Percentiles rank a stretch among this genome's conserved stretches.
These are phyloP conservation scores for Tetratostichococcus sp. DNA, from an alignment of 139 green algal species.

Conservation along the genomic window DNA sequence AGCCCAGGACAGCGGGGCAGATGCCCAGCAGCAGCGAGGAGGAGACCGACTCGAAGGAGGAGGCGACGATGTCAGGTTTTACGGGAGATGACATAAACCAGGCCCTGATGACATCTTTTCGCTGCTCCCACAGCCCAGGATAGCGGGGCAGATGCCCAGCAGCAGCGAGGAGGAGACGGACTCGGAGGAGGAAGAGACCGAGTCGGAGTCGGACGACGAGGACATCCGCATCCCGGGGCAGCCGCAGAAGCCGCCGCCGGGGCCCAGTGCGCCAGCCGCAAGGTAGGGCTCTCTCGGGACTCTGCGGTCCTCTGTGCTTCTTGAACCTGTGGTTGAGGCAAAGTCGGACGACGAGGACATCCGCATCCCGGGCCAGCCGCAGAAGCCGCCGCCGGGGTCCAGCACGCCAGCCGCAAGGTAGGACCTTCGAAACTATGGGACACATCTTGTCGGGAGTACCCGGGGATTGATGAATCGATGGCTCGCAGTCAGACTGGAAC, in stretches of 20 bases:
- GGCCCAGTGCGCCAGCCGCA: not conserved
- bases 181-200: constrained; percentile 3
- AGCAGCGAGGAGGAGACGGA: constrained; percentile 18
- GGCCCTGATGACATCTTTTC: too few relatives aligned
- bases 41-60: too few relatives aligned
- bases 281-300: too few relatives aligned
- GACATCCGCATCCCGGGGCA: not conserved
- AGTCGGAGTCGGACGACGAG: not conserved
- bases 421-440: too few relatives aligned
- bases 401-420: not conserved
- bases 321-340: too few relatives aligned
- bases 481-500: not conserved
- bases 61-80: too few relatives aligned
- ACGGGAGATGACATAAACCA: too few relatives aligned
- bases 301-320: too few relatives aligned
- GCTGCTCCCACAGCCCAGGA: not conserved
- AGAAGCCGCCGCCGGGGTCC: too few relatives aligned
- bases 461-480: too few relatives aligned
- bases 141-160: not conserved
- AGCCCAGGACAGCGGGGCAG: not conserved
- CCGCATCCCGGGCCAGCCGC: not conserved
- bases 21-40: not conserved
- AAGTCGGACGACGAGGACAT: not conserved
- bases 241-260: not conserved
- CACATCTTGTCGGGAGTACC: too few relatives aligned